Conservation (phyloP, 345 rosid genomes). For the Eucalyptus marginata region DNA sequence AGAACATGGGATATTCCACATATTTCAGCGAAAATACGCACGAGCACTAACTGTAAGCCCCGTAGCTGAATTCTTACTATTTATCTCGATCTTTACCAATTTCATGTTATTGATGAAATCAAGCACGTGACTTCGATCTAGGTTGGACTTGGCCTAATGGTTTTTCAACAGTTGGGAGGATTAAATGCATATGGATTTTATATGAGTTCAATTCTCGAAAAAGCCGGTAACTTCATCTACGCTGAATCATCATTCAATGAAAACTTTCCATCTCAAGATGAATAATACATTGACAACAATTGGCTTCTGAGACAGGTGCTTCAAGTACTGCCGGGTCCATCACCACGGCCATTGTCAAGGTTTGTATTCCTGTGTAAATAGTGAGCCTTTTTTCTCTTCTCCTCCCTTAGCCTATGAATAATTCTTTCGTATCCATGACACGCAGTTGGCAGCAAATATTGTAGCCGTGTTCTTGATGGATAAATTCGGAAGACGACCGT, state of each 20-base stretch:
- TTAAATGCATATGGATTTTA: conserved; percentile 21
- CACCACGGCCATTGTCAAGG: conserved; percentile 11
- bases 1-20: neutral
- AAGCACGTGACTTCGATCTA: neutral
- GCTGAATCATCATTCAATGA: neutral
- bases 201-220: conserved; percentile 8
- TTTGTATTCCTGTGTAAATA: neutral
- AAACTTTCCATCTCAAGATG: neutral
- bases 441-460: neutral
- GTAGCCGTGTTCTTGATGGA: conserved; percentile 10
- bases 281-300: neutral
- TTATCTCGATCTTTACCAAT: neutral
- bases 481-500: conserved; percentile 6
- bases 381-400: neutral
- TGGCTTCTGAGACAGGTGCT: conserved; percentile 5
- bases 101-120: neutral
- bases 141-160: conserved; percentile 30
- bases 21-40: conserved; percentile 9
- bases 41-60: neutral
- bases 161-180: conserved; percentile 28
- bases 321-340: conserved; percentile 11
- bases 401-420: neutral
- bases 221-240: conserved; percentile 3
- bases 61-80: neutral
- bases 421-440: neutral